Conservation (phyloP, 2,329 filamentous ascomycete genomes). For the Hymenoscyphus infarciens region DNA sequence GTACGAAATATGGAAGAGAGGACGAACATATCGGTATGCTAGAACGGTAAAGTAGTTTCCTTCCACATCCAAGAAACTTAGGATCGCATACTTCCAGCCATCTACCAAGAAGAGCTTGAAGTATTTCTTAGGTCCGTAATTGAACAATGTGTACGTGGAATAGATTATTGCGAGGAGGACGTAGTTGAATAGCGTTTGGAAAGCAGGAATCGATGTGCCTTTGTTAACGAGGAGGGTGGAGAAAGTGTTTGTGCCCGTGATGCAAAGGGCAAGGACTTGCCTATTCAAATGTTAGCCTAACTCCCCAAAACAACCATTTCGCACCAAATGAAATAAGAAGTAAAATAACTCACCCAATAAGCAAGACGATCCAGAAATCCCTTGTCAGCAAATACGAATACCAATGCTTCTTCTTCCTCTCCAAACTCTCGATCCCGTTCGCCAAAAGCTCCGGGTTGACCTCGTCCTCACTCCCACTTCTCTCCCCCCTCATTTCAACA, state of each 20-base stretch:
- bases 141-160: slow-evolving; percentile 72
- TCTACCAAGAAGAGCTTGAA: slow-evolving; percentile 59
- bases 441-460: slow-evolving; percentile 29
- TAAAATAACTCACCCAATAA: slow-evolving; percentile 57
- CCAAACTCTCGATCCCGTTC: slow-evolving; percentile 50
- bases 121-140: slow-evolving; percentile 74
- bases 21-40: slow-evolving; percentile 63
- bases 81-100: slow-evolving; percentile 91
- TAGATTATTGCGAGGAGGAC: slow-evolving; percentile 79
- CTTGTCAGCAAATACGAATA: slow-evolving; percentile 75
- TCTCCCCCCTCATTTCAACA: slow-evolving; percentile 17
- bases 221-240: slow-evolving; percentile 65
- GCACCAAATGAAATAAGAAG: slow-evolving; percentile 12
- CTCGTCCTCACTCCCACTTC: slow-evolving; percentile 12
- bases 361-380: slow-evolving; percentile 83
- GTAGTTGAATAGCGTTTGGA: slow-evolving; percentile 96
- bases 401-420: slow-evolving; percentile 53
- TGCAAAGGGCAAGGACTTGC: slow-evolving; percentile 82
- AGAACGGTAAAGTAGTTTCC: slow-evolving; percentile 98
- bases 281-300: slow-evolving; percentile 34
- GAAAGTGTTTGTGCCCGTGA: slow-evolving; percentile 91
- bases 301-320: neutral
- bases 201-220: slow-evolving; percentile 82
- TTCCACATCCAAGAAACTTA: slow-evolving; percentile 90
- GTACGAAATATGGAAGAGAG: neutral